Conservation (phyloP, 371 early-diverging fungal genomes). For the Mortierella sp. region DNA sequence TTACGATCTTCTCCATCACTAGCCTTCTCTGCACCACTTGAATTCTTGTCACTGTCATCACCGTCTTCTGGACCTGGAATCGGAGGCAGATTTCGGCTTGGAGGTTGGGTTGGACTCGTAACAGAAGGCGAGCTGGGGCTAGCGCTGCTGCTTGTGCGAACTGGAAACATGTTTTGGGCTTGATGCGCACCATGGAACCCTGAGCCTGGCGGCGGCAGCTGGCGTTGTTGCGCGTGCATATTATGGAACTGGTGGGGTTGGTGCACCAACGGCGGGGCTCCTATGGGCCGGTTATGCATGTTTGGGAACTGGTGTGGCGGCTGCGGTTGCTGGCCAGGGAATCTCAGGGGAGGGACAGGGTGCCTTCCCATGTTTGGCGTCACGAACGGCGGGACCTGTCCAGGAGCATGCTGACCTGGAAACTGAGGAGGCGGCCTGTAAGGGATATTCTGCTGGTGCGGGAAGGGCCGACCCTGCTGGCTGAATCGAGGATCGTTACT, state of each 20-base stretch:
- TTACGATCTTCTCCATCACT: neutral
- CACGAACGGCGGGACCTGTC: slow-evolving; percentile 29
- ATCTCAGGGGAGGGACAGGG: slow-evolving; percentile 22
- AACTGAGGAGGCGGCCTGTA: slow-evolving; percentile 7
- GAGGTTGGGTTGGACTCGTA: slow-evolving; percentile 35
- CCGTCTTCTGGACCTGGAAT: slow-evolving; percentile 9
- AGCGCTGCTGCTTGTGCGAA: slow-evolving; percentile 15
- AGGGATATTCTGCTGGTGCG: neutral
- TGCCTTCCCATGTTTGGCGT: slow-evolving; percentile 18
- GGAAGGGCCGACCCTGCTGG: slow-evolving; percentile 15
- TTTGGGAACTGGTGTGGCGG: slow-evolving; percentile 4
- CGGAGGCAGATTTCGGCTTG: slow-evolving; percentile 41
- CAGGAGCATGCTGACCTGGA: slow-evolving; percentile 13
- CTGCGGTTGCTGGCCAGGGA: slow-evolving; percentile 31
- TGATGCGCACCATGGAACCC: slow-evolving; percentile 24
- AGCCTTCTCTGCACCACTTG: neutral
- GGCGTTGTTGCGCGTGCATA: slow-evolving; percentile 16
- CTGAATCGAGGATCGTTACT: slow-evolving; percentile 26
- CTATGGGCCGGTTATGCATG: slow-evolving; percentile 11
- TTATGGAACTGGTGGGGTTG: slow-evolving; percentile 31
- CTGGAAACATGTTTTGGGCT: slow-evolving; percentile 27
- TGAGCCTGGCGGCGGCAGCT: slow-evolving; percentile 18
- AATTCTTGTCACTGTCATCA: neutral
- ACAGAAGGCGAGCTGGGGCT: slow-evolving; percentile 6
- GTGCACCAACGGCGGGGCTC: slow-evolving; percentile 28